A percentile compares a stretch with the other conserved stretches of the same genome.
Evolutionary conservation across 495 filamentous ascomycete genomes (phyloP).

Genomic region (Podospora pseudocomata): DNA sequence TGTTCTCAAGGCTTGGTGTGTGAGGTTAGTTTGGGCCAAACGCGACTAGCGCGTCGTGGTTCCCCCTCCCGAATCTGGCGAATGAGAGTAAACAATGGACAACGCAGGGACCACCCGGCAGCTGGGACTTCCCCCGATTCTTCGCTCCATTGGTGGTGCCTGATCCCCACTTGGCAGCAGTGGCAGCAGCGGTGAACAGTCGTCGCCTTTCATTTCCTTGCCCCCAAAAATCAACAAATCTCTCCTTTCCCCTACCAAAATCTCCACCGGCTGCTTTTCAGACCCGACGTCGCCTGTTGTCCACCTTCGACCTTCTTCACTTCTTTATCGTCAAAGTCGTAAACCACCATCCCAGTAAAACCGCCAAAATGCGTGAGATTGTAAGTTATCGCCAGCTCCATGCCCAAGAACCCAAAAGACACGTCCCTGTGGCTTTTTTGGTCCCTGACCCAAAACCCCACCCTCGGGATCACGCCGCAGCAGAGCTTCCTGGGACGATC

Average conservation of each 20-base stretch:
- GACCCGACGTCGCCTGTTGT: constrained; percentile 12
- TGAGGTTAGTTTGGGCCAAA: not conserved
- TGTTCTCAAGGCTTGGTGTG: not conserved
- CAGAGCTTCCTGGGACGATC: constrained; percentile 4
- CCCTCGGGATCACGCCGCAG: constrained; percentile 24
- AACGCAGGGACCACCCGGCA: constrained; percentile 31
- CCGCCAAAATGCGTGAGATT: constrained; percentile 85
- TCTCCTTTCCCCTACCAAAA: constrained; percentile 23
- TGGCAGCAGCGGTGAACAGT: constrained; percentile 33
- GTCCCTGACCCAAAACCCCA: constrained; percentile 36
- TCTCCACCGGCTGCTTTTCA: constrained; percentile 29
- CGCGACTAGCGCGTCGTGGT: constrained; percentile 25
- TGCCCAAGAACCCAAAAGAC: constrained; percentile 60
- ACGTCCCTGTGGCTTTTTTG: constrained; percentile 55
- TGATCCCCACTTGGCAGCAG: constrained; percentile 34
- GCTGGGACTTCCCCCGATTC: constrained; percentile 17
- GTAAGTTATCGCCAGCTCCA: constrained; percentile 52
- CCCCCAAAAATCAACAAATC: constrained; percentile 41
- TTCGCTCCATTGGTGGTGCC: constrained; percentile 29
- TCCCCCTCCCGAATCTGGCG: constrained; percentile 10
- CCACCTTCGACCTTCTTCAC: constrained; percentile 16
- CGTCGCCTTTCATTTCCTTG: constrained; percentile 29
- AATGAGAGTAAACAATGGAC: constrained; percentile 31
- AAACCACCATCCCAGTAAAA: constrained; percentile 25
- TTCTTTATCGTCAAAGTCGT: constrained; percentile 18